phyloP scores from a whole-genome alignment of 441 rosid species.

The Biscutella auriculata region DNA sequence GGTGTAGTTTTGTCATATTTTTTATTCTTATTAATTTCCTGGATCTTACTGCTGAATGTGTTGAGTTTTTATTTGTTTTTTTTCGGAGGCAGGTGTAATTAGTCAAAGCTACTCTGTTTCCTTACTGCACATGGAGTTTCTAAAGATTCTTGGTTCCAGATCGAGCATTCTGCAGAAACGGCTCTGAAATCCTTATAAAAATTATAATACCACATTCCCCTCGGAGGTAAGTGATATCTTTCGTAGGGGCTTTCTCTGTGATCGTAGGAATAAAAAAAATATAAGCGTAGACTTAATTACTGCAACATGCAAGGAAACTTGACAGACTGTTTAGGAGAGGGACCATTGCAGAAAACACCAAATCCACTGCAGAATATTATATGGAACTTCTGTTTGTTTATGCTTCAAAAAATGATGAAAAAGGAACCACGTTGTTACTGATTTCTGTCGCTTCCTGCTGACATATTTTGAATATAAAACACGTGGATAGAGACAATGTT shows the following conservation, averaged over 20 bases:
- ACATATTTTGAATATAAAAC: conserved; percentile 10
- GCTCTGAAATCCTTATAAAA: conserved; percentile 7
- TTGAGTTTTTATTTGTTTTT: not conserved
- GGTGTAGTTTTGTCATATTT: not conserved
- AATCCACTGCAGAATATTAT: conserved; percentile 16
- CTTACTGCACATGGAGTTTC: conserved; percentile 27
- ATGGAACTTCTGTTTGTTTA: conserved; percentile 17
- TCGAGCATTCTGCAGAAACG: conserved; percentile 30
- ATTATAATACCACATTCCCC: conserved; percentile 3
- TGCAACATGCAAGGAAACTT: conserved; percentile 27
- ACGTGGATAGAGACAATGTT: conserved; percentile 9
- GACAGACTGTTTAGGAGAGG: conserved; percentile 41
- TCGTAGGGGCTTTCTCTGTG: not conserved
- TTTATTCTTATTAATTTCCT: not conserved
- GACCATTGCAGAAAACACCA: conserved; percentile 41
- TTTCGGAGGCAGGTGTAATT: not conserved
- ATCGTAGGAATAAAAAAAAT: not conserved
- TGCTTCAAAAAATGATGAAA: conserved; percentile 23
- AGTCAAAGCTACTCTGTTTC: conserved; percentile 12
- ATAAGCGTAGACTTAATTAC: not conserved
- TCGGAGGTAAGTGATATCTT: not conserved
- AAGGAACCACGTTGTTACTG: conserved; percentile 14
- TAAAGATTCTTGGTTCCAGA: conserved; percentile 27
- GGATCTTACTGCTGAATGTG: conserved; percentile 13
- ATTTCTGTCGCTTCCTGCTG: conserved; percentile 19